Percentiles rank a stretch among this genome's conserved stretches.
phyloP scores from a whole-genome alignment of 805 yeast genomes.

The Kuraishia piskuri region DNA sequence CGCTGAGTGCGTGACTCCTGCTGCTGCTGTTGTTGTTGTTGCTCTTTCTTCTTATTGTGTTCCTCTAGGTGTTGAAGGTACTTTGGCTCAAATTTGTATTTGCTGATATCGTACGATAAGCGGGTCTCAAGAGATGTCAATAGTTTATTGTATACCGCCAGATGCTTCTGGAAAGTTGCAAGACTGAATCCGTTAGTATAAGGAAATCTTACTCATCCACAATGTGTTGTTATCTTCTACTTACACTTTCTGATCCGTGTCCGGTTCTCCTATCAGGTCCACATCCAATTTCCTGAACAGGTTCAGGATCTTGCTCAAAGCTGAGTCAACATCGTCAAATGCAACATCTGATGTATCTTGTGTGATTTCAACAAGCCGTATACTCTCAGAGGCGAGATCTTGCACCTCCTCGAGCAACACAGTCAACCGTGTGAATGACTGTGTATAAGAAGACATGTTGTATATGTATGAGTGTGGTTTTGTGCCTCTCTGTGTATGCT shows the following conservation, averaged over 20 bases:
- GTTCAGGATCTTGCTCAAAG: background rate
- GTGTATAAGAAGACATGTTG: background rate
- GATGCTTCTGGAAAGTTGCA: background rate
- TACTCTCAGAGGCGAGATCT: background rate
- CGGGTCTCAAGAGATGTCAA: background rate
- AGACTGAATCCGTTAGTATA: background rate
- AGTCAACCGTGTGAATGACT: background rate
- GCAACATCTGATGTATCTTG: background rate
- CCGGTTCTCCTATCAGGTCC: background rate
- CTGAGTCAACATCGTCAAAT: background rate
- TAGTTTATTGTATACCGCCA: background rate
- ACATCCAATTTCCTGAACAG: background rate
- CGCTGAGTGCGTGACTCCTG: no score
- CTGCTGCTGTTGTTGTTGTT: background rate
- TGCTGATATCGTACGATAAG: background rate
- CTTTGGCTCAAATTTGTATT: background rate
- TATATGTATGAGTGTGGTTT: background rate
- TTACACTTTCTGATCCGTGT: background rate
- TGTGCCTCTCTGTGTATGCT: no score
- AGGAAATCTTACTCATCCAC: background rate
- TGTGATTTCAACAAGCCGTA: background rate
- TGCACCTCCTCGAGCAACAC: background rate
- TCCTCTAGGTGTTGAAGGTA: background rate
- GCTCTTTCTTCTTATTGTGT: background rate
- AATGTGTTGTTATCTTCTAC: background rate